A percentile compares a stretch with the other conserved stretches of the same genome.
phyloP scores from a whole-genome alignment of 108 stramenopile genomes.

The Cylindrotheca closterium region DNA sequence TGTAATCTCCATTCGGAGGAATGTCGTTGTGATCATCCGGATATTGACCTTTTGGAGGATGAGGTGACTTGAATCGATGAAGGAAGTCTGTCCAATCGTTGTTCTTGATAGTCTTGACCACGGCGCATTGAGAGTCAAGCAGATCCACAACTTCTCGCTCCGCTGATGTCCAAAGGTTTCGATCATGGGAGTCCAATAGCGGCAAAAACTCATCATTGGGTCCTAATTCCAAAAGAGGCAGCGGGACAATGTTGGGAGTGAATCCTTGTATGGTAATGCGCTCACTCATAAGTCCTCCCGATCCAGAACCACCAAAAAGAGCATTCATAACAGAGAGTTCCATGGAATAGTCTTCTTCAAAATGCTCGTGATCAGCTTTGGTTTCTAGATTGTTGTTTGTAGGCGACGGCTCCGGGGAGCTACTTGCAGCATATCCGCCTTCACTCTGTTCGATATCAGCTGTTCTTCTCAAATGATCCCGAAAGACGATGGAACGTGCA shows the following conservation, averaged over 20 bases:
- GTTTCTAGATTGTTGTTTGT: not conserved
- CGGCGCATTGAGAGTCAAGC: constrained; percentile 55
- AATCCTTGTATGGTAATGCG: constrained; percentile 61
- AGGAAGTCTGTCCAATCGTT: constrained; percentile 81
- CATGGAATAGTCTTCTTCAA: constrained; percentile 13
- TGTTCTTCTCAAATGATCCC: constrained; percentile 73
- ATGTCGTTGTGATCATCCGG: constrained; percentile 32
- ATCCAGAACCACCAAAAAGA: constrained; percentile 13
- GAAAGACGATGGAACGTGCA: constrained; percentile 87
- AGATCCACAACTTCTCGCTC: constrained; percentile 69
- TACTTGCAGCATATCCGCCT: not conserved
- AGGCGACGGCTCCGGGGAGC: not conserved
- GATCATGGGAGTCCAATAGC: constrained; percentile 38
- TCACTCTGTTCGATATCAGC: constrained; percentile 7
- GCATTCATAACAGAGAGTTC: constrained; percentile 16
- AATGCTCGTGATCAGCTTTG: not conserved
- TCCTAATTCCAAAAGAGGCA: constrained; percentile 63
- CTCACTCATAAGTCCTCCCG: not conserved
- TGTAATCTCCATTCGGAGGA: constrained; percentile 34
- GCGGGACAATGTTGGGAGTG: constrained; percentile 67
- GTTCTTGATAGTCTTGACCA: constrained; percentile 82
- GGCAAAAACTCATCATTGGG: constrained; percentile 57
- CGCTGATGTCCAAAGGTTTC: constrained; percentile 43
- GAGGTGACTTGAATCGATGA: constrained; percentile 48
- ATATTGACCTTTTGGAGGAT: constrained; percentile 15